These are phyloP conservation scores for Crithidia fasciculata DNA, from an alignment of 208 protist genomes.

Conservation along the genomic window DNA sequence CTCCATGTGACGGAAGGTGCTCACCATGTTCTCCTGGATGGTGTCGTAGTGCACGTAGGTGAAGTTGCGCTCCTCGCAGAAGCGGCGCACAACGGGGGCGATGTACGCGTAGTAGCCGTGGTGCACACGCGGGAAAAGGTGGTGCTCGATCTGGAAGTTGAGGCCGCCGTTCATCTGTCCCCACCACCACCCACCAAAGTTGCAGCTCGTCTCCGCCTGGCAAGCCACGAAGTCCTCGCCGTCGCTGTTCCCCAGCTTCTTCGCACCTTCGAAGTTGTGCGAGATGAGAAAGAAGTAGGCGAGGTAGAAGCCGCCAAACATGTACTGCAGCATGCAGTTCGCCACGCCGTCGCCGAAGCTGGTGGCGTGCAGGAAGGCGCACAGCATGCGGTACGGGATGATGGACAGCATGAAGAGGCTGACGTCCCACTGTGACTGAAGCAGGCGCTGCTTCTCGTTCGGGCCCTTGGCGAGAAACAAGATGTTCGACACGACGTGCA, in stretches of 20 bases:
- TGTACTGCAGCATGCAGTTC: conserved; percentile 66
- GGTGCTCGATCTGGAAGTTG: conserved; percentile 92
- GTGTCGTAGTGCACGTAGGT: conserved; percentile 77
- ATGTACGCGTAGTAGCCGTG: conserved; percentile 83
- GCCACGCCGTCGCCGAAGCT: conserved; percentile 45
- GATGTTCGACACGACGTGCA: conserved; percentile 72
- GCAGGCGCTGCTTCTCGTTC: conserved; percentile 56
- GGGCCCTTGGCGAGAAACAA: conserved; percentile 63
- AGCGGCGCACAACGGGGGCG: conserved; percentile 67
- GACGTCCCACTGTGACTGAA: conserved; percentile 62
- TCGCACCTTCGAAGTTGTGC: conserved; percentile 79
- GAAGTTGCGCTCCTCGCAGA: conserved; percentile 69
- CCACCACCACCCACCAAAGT: conserved; percentile 81
- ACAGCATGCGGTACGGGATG: conserved; percentile 57
- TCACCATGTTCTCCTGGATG: conserved; percentile 68
- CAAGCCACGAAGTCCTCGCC: conserved; percentile 63
- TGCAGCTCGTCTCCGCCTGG: conserved; percentile 78
- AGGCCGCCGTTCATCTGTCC: conserved; percentile 82
- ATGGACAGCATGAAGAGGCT: conserved; percentile 62
- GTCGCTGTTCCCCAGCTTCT: conserved; percentile 64
- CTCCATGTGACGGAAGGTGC: conserved; percentile 70
- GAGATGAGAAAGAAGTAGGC: conserved; percentile 87
- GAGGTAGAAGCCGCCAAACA: conserved; percentile 78
- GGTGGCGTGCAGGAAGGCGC: conserved; percentile 62
- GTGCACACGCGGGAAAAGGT: conserved; percentile 87